Conservation (phyloP, 768 basidiomycete genomes). For the Plicaturopsis crispa region DNA sequence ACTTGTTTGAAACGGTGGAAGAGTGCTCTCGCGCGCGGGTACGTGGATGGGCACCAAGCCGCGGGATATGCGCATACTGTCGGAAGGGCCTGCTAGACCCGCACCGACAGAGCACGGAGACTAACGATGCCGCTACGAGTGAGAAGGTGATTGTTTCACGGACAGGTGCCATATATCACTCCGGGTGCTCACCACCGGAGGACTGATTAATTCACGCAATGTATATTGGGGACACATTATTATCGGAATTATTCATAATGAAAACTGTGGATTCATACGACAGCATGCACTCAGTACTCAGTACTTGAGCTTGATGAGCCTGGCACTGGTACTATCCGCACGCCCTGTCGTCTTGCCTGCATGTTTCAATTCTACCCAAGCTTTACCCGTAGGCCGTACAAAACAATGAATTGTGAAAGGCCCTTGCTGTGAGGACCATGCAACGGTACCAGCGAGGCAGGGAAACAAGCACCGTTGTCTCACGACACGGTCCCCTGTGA, state of each 20-base stretch:
- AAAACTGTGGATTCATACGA: too few relatives aligned
- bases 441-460: too few relatives aligned
- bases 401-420: too few relatives aligned
- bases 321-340: too few relatives aligned
- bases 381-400: too few relatives aligned
- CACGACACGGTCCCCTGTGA: too few relatives aligned
- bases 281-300: constrained; percentile 7
- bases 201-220: constrained; percentile 3
- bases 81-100: constrained; percentile 32
- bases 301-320: too few relatives aligned
- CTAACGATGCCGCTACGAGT: background rate
- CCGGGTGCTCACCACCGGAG: constrained; percentile 26
- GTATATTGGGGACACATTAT: constrained; percentile 9
- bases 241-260: constrained; percentile 11
- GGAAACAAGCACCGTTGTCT: too few relatives aligned
- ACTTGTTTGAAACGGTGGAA: constrained; percentile 71
- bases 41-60: constrained; percentile 54
- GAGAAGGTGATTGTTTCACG: constrained; percentile 40
- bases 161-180: constrained; percentile 56
- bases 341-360: too few relatives aligned
- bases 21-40: constrained; percentile 47
- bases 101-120: constrained; percentile 1
- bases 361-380: too few relatives aligned
- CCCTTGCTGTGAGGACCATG: too few relatives aligned
- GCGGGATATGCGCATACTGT: constrained; percentile 46